Percentiles rank a stretch among this genome's conserved stretches.
Conservation (phyloP, 1,284 basidiomycete species). For the Macrocybe sp. region DNA sequence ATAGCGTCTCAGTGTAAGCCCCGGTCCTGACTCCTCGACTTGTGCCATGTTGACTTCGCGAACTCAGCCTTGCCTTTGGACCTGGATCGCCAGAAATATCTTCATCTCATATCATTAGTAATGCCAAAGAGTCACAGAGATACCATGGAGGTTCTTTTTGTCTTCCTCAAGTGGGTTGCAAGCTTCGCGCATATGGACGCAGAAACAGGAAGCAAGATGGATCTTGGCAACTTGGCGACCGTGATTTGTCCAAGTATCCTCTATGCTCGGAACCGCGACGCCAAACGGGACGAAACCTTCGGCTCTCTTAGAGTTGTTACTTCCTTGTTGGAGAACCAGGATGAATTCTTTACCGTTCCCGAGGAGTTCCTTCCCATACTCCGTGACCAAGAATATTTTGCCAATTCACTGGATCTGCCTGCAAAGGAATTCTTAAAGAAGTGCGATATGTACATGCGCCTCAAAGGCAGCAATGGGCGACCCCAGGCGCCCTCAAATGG, state of each 20-base stretch:
- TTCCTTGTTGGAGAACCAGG: conserved; percentile 86
- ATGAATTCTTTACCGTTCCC: conserved; percentile 89
- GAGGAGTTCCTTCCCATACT: conserved; percentile 80
- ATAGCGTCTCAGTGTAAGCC: conserved; percentile 83
- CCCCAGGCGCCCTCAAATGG: conserved; percentile 29
- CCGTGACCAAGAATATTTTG: conserved; percentile 83
- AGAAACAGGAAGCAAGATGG: conserved; percentile 99
- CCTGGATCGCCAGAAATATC: conserved; percentile 74
- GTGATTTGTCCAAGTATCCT: conserved; percentile 97
- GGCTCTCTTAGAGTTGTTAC: conserved; percentile 86
- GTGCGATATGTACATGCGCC: conserved; percentile 70
- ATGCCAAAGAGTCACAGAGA: conserved; percentile 94
- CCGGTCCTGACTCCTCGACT: conserved; percentile 2
- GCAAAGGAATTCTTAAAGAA: conserved; percentile 90
- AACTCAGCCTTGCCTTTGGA: conserved; percentile 67
- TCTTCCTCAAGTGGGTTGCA: conserved; percentile 99
- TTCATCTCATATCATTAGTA: conserved; percentile 86
- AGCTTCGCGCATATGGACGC: conserved; percentile 98
- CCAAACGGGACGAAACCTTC: conserved; percentile 91
- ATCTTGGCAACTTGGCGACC: conserved; percentile 93
- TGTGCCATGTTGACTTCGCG: conserved; percentile 5
- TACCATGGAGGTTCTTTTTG: conserved; percentile 96
- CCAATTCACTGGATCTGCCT: conserved; percentile 76
- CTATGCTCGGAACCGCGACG: conserved; percentile 80
- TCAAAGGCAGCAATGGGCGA: conserved; percentile 38